Base-by-base conservation (phyloP, 2,329 filamentous ascomycete species). In the Monosporascus sp. region DNA sequence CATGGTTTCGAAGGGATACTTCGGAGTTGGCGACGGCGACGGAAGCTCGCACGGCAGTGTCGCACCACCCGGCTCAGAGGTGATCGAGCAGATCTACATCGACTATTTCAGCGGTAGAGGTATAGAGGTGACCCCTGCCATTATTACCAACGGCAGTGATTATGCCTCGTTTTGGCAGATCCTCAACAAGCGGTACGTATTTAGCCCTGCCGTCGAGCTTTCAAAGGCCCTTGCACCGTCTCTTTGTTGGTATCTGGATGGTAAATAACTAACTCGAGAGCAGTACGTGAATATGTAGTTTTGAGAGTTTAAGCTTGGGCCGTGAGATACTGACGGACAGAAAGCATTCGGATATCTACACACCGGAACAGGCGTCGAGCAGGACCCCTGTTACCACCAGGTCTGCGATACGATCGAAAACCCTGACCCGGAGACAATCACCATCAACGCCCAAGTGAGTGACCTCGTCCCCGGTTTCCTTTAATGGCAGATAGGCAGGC, bases 291-390 rank as follows among this genome's bases (percentile, higher is more conserved):
- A 44, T 24, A 11, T 44, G 25, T 44, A 20, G 14, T 35, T 20
- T 20, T 44, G 20, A 44, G 14, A 9, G 5, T 44, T 3, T 11
- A 44, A 18, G 11, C 14, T 44, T 6, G 9, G 11, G 9, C 11
- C 11, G 5, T 25, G 20, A 20, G 22, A 44, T 17, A 20, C 41
- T 44, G 41, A 44, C 22, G 14, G 22, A 24, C 20, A 44, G 14
- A 44, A 44, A 44, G 41, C 70, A 2, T 64, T 70, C 35, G 68
- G 68, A 1, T 69, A 66, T n/a, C 54, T 72, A 11, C 63, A 70
- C 55, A 71, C 69, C 1, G 69, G 69, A 3, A 82, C 80, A 1
- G 81, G 82, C 54, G 75, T 70, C 31, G 68, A 79, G 64, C 59
- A 71, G 44, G 69, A 72, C 51, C 63, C 66, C 3, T 72, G 69